Percentiles rank a stretch among this genome's conserved stretches.
phyloP scores from a whole-genome alignment of 1,284 basidiomycete species.

The Sporisorium sorghi region DNA sequence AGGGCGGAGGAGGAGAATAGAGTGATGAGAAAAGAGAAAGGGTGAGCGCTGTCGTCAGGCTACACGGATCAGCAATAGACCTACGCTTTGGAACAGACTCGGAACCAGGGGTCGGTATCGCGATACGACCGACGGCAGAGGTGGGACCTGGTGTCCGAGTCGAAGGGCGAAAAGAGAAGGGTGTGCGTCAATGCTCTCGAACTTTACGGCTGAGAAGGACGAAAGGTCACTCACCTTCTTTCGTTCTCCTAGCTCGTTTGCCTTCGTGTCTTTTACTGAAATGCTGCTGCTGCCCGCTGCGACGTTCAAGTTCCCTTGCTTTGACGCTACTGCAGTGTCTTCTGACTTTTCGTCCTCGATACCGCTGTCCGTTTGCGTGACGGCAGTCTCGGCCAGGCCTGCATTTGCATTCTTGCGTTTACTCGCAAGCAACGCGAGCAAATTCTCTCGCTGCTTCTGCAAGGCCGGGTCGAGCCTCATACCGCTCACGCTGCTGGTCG shows the following conservation, averaged over 20 bases:
- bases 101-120: constrained; percentile 40
- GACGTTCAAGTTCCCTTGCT: not conserved
- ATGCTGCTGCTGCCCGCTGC: not conserved
- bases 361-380: not conserved
- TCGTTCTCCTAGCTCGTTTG: not conserved
- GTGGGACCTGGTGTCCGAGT: constrained; percentile 16
- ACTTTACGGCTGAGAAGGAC: not conserved
- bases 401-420: constrained; percentile 21
- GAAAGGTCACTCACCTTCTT: constrained; percentile 21
- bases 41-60: constrained; percentile 9
- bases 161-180: not conserved
- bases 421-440: constrained; percentile 34
- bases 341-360: not conserved
- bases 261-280: not conserved
- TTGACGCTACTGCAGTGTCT: not conserved
- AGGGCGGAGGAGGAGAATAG: not conserved
- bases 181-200: constrained; percentile 10
- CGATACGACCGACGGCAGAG: constrained; percentile 13
- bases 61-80: not conserved
- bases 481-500: not conserved
- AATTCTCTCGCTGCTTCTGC: constrained; percentile 32
- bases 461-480: constrained; percentile 33
- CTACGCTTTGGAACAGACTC: constrained; percentile 42
- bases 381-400: not conserved
- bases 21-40: not conserved